Conservation (phyloP, 176 grass and related monocot species). For the Avena eriantha region DNA sequence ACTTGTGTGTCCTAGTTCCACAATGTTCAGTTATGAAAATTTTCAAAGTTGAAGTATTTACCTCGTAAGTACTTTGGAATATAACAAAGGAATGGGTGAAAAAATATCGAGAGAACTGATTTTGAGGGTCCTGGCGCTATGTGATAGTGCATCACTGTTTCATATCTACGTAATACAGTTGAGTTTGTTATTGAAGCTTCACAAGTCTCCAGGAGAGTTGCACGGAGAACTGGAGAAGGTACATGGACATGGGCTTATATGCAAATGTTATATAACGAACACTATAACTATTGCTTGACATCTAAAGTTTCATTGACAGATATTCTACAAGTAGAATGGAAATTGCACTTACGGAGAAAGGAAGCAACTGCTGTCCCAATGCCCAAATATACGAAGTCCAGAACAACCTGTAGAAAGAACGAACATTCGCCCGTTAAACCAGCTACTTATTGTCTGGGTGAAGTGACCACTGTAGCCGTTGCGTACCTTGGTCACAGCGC, state of each 20-base stretch:
- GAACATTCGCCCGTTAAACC: background rate
- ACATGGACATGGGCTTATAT: background rate
- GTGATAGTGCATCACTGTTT: background rate
- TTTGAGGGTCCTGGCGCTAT: too few species aligned
- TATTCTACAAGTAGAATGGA: background rate
- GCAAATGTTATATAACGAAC: background rate
- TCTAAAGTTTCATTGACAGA: background rate
- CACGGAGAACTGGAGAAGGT: too few species aligned
- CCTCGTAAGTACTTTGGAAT: background rate
- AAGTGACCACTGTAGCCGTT: background rate
- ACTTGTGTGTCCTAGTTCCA: slow-evolving; percentile 8
- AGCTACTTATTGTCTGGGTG: background rate
- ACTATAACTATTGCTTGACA: background rate
- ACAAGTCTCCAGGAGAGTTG: background rate
- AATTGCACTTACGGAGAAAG: slow-evolving; percentile 69
- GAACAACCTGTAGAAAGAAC: slow-evolving; percentile 46
- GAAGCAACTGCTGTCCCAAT: slow-evolving; percentile 58
- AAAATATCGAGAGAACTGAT: background rate
- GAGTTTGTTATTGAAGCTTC: background rate
- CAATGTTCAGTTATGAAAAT: slow-evolving; percentile 16
- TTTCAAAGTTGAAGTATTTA: background rate
- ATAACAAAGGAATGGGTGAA: background rate
- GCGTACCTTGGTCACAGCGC: slow-evolving; percentile 54
- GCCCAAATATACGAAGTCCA: slow-evolving; percentile 72
- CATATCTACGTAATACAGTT: background rate